Evolutionary conservation across 1,284 basidiomycete species (phyloP), one percentile per base, ranked within the genome.

Genomic region (Athelia sp.): DNA sequence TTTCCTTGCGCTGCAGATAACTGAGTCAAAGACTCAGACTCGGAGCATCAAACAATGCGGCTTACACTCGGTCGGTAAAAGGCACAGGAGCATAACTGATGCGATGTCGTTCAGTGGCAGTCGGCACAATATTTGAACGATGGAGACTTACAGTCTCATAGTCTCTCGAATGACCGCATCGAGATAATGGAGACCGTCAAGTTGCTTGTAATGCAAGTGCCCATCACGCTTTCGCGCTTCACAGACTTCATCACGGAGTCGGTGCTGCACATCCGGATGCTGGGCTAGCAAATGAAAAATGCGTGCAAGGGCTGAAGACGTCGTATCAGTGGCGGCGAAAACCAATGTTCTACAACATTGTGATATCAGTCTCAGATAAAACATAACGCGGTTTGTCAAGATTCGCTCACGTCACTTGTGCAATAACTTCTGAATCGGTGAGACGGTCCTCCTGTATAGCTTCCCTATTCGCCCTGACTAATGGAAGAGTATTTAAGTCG

Each of bases 121-220:
- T 44, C 21, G 22, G 21, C 10, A 15, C 9, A 4, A 22, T 26
- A 44, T 29, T n/a, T 13, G 36, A 22, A 45, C 18, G 24, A 23
- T 18, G 26, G 10, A 18, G 19, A 35, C 56, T 45, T 21, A 65
- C 43, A 70, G 50, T 46, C 72, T 63, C 35, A 73, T 45, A 4
- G 69, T 72, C 54, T 73, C 72, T 42, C 68, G 60, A 46, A 67
- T 57, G 22, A 74, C 53, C 2, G 66, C 71, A 47, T 74, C 71
- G 26, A 73, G 62, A 51, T 64, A 71, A 8, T 67, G 67, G 26
- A 73, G 59, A 8, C 46, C 43, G 50, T 61, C 56, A 43, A 74
- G 58, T 13, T 58, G 43, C 47, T 73, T 67, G 36, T 73, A 71
- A 11, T 62, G 53, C 23, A 73, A 53, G 23, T 67, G 57, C 22